These are phyloP conservation scores for Taphrina flavorubra DNA, from an alignment of 1,139 yeast genomes.

Conservation along the genomic window DNA sequence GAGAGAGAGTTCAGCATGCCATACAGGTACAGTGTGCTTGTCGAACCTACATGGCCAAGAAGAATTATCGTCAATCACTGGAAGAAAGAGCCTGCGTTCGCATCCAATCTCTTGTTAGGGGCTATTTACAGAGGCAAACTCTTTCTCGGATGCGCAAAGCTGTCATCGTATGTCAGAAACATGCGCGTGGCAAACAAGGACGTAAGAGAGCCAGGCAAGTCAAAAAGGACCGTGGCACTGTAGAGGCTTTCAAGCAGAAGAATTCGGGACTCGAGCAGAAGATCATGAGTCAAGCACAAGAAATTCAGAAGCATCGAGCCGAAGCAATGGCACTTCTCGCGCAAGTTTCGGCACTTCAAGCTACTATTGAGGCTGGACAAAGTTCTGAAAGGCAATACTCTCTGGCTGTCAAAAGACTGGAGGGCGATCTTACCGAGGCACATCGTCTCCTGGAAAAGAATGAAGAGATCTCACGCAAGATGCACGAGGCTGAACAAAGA, in stretches of 20 bases:
- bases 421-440: conserved; percentile 10
- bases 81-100: conserved; percentile 68
- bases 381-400: background rate
- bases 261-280: conserved; percentile 55
- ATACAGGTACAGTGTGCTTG: conserved; percentile 63
- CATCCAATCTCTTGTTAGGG: conserved; percentile 75
- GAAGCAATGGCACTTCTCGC: conserved; percentile 8
- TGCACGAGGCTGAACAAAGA: conserved; percentile 7
- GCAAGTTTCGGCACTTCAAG: conserved; percentile 14
- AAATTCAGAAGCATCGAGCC: conserved; percentile 22
- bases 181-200: conserved; percentile 66
- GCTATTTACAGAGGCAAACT: conserved; percentile 62
- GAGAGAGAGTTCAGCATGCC: conserved; percentile 55
- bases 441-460: background rate
- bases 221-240: conserved; percentile 62
- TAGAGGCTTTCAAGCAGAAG: conserved; percentile 50
- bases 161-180: conserved; percentile 64
- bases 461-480: background rate
- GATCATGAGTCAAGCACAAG: conserved; percentile 50
- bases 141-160: conserved; percentile 65
- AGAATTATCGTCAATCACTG: conserved; percentile 61
- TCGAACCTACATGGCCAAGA: conserved; percentile 68
- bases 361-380: conserved; percentile 8
- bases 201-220: conserved; percentile 66
- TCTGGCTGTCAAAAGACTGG: background rate